Base-by-base conservation (phyloP, 1,284 basidiomycete genomes). In the Kwoniella shivajii region DNA sequence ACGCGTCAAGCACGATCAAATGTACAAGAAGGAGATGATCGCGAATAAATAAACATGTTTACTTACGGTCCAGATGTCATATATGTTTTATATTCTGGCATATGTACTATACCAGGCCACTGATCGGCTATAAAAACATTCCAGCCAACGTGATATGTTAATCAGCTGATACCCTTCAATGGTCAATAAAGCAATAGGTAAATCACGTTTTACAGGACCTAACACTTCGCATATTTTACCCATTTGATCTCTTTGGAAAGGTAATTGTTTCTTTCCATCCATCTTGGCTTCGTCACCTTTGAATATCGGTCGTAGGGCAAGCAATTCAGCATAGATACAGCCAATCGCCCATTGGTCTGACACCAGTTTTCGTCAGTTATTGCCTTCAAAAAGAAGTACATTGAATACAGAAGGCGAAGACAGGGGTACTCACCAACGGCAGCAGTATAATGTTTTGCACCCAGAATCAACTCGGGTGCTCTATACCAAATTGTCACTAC, bases 401-500 rank as follows among this genome's bases (percentile, higher is more conserved):
- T 31, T 14, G 44, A 45, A 11, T 20, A 26, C n/a, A 13, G 33
- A n/a, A 7, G 10, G 14, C 34, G 43, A 22, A 46, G 10, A 26
- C 18, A 13, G 6, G 31, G 16, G 0, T 5, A 79, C 75, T 74
- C 66, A 76, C 82, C 82, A 41, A 99, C 88, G 1, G 93, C 90
- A 60, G 92, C 92, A 53, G 94, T 94, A 76, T 99, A 99, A 76
- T 99, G 95, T 60, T 93, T 90, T 2, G 94, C 91, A 13, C 95
- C 95, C 73, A 98, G 83, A 9, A 98, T 83, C 2, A 98, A 84
- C 75, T 99, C 95, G 0, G 95, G 95, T 2, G 93, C 92, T 44
- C 95, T 88, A 71, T 99, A 99, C 95, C 95, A 99, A 67, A 99
- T 98, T 0, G 96, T 99, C 2, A 99, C 96, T 33, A 99, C 96